Evolutionary conservation across 1,284 basidiomycete species (phyloP).

Genomic region (Boletellus sp.): DNA sequence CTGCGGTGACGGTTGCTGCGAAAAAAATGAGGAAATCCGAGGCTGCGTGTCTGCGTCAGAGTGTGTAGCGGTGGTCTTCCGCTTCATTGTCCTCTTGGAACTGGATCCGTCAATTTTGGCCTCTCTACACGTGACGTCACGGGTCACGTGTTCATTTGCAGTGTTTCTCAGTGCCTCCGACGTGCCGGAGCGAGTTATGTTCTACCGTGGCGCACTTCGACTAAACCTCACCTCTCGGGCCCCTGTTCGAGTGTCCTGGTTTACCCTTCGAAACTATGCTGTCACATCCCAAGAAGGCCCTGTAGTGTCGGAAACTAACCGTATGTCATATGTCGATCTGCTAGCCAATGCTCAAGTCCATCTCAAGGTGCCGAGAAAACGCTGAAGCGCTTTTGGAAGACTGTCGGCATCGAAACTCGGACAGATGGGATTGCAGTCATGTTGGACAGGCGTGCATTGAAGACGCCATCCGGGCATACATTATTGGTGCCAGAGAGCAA

Average conservation of each 20-base stretch:
- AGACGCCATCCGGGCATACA: constrained; percentile 80
- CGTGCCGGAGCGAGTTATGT: constrained; percentile 17
- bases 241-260: neutral
- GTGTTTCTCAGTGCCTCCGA: constrained; percentile 3
- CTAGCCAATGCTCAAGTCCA: constrained; percentile 10
- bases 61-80: constrained; percentile 5
- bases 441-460: constrained; percentile 82
- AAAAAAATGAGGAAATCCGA: constrained; percentile 58
- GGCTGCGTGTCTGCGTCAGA: constrained; percentile 33
- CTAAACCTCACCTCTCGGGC: constrained; percentile 2
- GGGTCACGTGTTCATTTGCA: constrained; percentile 23
- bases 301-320: constrained; percentile 53
- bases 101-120: too few species aligned
- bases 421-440: constrained; percentile 64
- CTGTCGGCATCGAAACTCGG: constrained; percentile 66
- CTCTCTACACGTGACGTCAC: constrained; percentile 16
- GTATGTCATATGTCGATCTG: constrained; percentile 32
- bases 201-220: constrained; percentile 3
- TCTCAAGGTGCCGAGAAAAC: constrained; percentile 77
- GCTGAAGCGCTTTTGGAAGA: constrained; percentile 89
- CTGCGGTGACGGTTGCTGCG: constrained; percentile 27
- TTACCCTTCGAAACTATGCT: constrained; percentile 11
- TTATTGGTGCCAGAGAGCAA: constrained; percentile 73
- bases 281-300: constrained; percentile 37
- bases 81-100: constrained; percentile 29